Percentiles rank a stretch among this genome's conserved stretches.
Conservation (phyloP, 2,329 filamentous ascomycete species). For the Cladophialophora carrionii region DNA sequence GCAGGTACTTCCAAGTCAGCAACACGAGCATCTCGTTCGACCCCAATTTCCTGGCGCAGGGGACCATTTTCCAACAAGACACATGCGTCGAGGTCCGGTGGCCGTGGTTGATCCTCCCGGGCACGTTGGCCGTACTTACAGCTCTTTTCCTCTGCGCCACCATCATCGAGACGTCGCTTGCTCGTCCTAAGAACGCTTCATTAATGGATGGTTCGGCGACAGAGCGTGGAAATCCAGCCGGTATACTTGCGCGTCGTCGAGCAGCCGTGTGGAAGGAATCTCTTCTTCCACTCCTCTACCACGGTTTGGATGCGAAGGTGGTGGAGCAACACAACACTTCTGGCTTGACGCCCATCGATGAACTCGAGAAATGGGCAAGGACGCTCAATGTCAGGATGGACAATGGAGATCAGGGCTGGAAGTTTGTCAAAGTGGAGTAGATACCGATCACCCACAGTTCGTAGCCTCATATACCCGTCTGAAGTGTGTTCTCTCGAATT, state of each 20-base stretch:
- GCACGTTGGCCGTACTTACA: neutral
- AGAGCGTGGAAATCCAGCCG: neutral
- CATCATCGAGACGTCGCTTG: neutral
- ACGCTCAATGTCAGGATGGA: neutral
- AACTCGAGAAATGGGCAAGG: slow-evolving; percentile 2
- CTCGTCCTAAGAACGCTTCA: neutral
- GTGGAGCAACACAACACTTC: neutral
- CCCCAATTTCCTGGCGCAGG: slow-evolving; percentile 2
- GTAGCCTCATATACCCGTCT: too few relatives aligned
- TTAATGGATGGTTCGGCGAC: neutral
- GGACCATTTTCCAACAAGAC: neutral
- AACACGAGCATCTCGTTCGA: slow-evolving; percentile 2
- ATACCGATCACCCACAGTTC: too few relatives aligned
- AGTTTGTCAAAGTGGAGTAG: slow-evolving; percentile 1
- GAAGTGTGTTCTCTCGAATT: neutral
- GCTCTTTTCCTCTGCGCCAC: neutral
- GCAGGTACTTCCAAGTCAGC: neutral
- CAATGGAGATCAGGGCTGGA: neutral
- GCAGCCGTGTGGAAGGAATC: slow-evolving; percentile 6
- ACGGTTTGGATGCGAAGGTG: neutral
- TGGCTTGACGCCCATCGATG: neutral
- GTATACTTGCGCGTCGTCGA: neutral
- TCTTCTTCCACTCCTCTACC: slow-evolving; percentile 4
- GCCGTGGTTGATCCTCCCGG: slow-evolving; percentile 5
- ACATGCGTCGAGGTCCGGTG: slow-evolving; percentile 1